Percentiles rank a stretch among this genome's conserved stretches.
Evolutionary conservation across 768 basidiomycete species (phyloP).

Genomic region (Xanthoconium purpureum): DNA sequence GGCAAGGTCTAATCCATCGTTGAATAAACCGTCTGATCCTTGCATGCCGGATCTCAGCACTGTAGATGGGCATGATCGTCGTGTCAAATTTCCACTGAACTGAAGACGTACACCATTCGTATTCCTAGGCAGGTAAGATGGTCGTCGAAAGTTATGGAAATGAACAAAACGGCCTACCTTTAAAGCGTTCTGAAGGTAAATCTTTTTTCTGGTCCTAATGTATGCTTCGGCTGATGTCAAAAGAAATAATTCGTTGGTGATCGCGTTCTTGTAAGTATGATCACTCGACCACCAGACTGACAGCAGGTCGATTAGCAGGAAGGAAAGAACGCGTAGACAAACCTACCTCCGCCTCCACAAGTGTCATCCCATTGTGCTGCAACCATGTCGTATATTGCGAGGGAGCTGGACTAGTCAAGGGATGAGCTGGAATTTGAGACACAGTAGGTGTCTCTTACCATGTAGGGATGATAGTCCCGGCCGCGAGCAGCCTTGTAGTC

Average conservation of each 20-base stretch:
- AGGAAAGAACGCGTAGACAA: neutral
- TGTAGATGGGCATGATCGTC: conserved; percentile 1
- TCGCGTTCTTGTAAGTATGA: conserved; percentile 57
- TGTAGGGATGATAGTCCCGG: conserved; percentile 18
- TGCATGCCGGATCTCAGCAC: conserved; percentile 31
- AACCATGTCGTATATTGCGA: conserved; percentile 49
- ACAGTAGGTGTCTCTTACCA: conserved; percentile 16
- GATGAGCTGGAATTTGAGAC: conserved; percentile 27
- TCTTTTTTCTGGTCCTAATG: conserved; percentile 32
- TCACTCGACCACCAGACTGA: conserved; percentile 57
- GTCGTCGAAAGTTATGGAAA: neutral
- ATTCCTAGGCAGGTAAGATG: conserved; percentile 14
- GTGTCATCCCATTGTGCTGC: conserved; percentile 48
- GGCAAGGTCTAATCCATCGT: conserved; percentile 24
- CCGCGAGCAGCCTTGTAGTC: conserved; percentile 49
- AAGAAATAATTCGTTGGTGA: conserved; percentile 59
- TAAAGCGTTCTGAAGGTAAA: conserved; percentile 48
- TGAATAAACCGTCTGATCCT: conserved; percentile 29
- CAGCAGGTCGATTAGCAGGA: neutral
- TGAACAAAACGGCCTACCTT: conserved; percentile 30
- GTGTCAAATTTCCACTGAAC: neutral
- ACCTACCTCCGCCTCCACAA: conserved; percentile 50
- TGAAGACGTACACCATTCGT: conserved; percentile 28
- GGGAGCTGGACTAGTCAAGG: conserved; percentile 42
- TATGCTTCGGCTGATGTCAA: conserved; percentile 49